Evolutionary conservation across 176 grass and related monocot species (phyloP), one percentile per base, ranked within the genome.

Genomic region (Bonia amplexicaulis): DNA sequence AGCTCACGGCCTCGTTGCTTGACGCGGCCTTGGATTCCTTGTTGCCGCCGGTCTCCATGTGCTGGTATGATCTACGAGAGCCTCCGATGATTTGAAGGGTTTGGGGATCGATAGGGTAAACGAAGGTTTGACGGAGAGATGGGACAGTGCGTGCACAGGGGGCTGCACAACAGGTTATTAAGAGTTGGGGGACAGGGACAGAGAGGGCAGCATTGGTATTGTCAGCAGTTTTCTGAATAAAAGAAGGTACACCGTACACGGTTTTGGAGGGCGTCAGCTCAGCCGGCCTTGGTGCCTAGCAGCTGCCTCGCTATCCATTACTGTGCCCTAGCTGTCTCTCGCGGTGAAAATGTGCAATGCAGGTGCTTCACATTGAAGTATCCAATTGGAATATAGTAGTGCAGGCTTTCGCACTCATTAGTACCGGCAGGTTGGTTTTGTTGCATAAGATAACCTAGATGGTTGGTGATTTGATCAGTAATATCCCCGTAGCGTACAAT

Each of bases 211-310:
- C 89, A 84, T 90, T 53, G 89, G 66, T 68, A 74, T 68, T 82
- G 23, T 84, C 89, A 83, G 67, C 58, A 44, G 73, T 12, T 82
- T 7, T 44, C 8, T 25, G 67, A 87, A 60, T 79, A 87, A 86
- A 90, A 82, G 58, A 73, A 51, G 49, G 31, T 31, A 86, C 47
- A 67, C 59, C 74, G 54, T 77, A 86, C 47, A 67, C 59, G 80
- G 54, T 77, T 69, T 81, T 63, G 74, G 84, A 39, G 44, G 44
- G 17, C 44, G 45, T 69, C 49, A 58, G 58, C 67, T 41, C 76
- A 5, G 84, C 84, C 84, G 84, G 89, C 89, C 88, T 79, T 83
- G 79, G 80, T 90, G 79, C 39, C 49, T 83, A 74, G 84, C 84
- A 90, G 84, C 84, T 87, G 89, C 84, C 49, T 86, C 89, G 29